Conservation (phyloP, 2,329 filamentous ascomycete genomes). For the Botrytis medusae region DNA sequence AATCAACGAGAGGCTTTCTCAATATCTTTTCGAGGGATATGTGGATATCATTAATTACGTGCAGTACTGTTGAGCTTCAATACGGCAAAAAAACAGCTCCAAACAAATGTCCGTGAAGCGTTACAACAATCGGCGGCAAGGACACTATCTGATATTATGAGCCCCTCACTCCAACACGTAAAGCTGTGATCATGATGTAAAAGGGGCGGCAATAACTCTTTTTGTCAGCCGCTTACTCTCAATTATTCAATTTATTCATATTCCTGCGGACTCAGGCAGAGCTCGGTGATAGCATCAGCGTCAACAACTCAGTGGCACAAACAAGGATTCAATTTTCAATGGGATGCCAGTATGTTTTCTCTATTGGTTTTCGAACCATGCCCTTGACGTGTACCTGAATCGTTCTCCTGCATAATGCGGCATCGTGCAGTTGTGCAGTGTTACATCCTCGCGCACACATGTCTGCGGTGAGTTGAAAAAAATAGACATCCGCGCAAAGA, state of each 20-base stretch:
- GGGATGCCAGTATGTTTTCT: not conserved
- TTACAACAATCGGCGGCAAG: not conserved
- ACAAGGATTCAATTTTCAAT: not conserved
- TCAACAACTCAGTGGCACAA: not conserved
- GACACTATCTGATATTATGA: not conserved
- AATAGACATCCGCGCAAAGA: not conserved
- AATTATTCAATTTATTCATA: not conserved
- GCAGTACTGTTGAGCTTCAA: conserved; percentile 5
- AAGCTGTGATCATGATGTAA: not conserved
- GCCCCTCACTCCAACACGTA: not conserved
- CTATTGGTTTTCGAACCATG: conserved; percentile 3
- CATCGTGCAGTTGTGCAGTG: not conserved
- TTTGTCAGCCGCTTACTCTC: not conserved
- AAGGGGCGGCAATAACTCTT: not conserved
- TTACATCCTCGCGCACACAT: not conserved
- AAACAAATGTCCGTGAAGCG: not conserved
- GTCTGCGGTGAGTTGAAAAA: not conserved
- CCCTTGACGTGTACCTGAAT: not conserved
- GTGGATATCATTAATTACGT: not conserved
- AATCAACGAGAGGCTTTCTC: not conserved
- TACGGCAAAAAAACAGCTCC: not conserved
- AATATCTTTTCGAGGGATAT: not conserved
- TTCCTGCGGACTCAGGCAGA: not conserved
- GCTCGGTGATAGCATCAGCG: conserved; percentile 5
- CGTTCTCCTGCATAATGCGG: not conserved